Base-by-base conservation (phyloP, 768 basidiomycete species). In the Trametopsis cervina region DNA sequence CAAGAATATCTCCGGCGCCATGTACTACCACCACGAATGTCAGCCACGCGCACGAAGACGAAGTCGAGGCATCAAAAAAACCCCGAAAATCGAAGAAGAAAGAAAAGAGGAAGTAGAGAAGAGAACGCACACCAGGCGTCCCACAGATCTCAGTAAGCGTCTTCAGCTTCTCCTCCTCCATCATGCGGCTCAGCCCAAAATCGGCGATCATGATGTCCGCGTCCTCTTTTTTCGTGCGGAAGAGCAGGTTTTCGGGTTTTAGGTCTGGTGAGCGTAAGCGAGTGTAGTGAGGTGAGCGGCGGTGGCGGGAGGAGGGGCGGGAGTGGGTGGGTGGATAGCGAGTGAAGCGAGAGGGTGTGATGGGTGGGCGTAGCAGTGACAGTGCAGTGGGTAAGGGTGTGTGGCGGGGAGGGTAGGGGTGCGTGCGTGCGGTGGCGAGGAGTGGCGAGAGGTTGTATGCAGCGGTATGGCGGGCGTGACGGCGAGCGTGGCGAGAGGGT, bases 161-260 rank as follows among this genome's bases (percentile, higher is more conserved):
- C 47, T 80, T 84, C 57, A 93, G 76, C 65, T 91, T 91, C 52
- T 89, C 83, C 56, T 91, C 90, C 29, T 94, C 84, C 77, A 98
- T 86, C 36, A 97, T 78, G 26, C 91, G 81, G 60, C 85, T 85
- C 50, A 96, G 75, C 15, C 94, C 95, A 63, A 99, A 99, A 66
- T 99, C 95, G 0, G 95, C 95, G 49, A 99, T 83, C 83, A 96
- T 89, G 58, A 99, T 85, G 60, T 95, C 93, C 13, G 93, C 85
- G 36, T 91, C 89, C 64, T 97, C 93, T 4, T 78, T 85, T 55
- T 78, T 76, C 13, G 86, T 84, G 49, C 89, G 83, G 82, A 98
- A 99, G 25, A 99, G 75, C 20, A 99, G 78, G 68, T 99, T 99
- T 71, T 99, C 95, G 3, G 95, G 95, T 67, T 99, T 99, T 52